Evolutionary conservation across 2,329 filamentous ascomycete species (phyloP).

Genomic region (Cladosporium colombiae): DNA sequence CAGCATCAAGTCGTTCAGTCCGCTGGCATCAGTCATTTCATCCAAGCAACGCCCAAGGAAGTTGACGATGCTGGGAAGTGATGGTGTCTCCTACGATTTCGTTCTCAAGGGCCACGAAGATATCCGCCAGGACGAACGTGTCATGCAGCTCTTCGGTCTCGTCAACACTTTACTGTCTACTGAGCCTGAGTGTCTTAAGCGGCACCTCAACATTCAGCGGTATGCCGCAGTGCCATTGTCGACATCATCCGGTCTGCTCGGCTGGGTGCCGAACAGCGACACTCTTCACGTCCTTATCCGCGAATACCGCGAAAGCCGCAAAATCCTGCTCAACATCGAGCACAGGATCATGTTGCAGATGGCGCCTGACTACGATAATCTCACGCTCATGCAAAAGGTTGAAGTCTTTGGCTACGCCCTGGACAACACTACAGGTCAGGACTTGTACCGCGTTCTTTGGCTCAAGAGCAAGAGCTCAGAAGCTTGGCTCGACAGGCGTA

Average conservation of each 20-base stretch:
- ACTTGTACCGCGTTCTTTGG: constrained; percentile 97
- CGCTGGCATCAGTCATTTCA: constrained; percentile 86
- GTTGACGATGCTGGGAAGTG: constrained; percentile 82
- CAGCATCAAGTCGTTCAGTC: constrained; percentile 84
- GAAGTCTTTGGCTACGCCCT: constrained; percentile 99
- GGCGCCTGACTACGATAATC: constrained; percentile 97
- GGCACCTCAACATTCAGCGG: constrained; percentile 92
- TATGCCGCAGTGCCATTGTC: constrained; percentile 97
- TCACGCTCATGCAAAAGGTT: constrained; percentile 99
- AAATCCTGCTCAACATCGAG: constrained; percentile 98
- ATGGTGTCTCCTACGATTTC: constrained; percentile 85
- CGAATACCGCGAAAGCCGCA: constrained; percentile 94
- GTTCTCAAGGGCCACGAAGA: constrained; percentile 98
- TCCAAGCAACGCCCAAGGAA: constrained; percentile 96
- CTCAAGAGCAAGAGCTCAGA: constrained; percentile 98
- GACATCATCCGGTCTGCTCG: constrained; percentile 90
- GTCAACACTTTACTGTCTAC: constrained; percentile 93
- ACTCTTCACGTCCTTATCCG: constrained; percentile 95
- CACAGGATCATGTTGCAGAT: constrained; percentile 99
- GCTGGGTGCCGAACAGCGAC: constrained; percentile 97
- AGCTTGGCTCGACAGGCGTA: constrained; percentile 93
- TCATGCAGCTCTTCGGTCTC: constrained; percentile 98
- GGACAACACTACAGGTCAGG: constrained; percentile 98
- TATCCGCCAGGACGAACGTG: constrained; percentile 96
- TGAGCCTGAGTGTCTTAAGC: constrained; percentile 95